These are phyloP conservation scores for Singerocomus rubriflavus DNA, from an alignment of 1,284 basidiomycete genomes.

Conservation along the genomic window DNA sequence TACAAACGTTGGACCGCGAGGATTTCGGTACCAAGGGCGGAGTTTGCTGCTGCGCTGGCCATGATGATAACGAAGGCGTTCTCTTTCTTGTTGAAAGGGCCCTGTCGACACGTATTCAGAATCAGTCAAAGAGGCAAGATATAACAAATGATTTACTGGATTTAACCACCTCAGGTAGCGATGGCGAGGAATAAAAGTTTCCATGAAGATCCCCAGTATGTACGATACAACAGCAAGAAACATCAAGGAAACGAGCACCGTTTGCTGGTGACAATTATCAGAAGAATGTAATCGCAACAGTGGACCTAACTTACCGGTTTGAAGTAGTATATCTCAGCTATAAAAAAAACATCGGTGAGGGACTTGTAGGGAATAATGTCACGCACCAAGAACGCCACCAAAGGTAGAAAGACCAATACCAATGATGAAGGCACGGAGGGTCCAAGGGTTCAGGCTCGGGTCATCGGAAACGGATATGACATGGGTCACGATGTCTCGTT, in stretches of 20 bases:
- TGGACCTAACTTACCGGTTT: conserved; percentile 39
- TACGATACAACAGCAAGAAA: conserved; percentile 50
- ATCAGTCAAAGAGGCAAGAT: conserved; percentile 14
- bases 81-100: conserved; percentile 47
- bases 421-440: conserved; percentile 54
- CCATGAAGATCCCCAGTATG: conserved; percentile 40
- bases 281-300: not conserved
- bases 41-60: conserved; percentile 61
- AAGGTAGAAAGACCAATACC: conserved; percentile 59
- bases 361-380: not conserved
- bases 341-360: not conserved
- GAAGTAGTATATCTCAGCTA: conserved; percentile 60
- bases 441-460: conserved; percentile 52
- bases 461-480: conserved; percentile 55
- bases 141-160: conserved; percentile 38
- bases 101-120: conserved; percentile 25
- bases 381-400: conserved; percentile 47
- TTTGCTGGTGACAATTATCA: conserved; percentile 35
- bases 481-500: conserved; percentile 48
- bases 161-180: conserved; percentile 55
- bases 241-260: conserved; percentile 46
- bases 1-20: conserved; percentile 58
- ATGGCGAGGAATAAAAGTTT: conserved; percentile 44
- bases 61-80: conserved; percentile 67
- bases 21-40: conserved; percentile 64